Conservation (phyloP, 140 eudicot species). For the Ambrosia hybrid region DNA sequence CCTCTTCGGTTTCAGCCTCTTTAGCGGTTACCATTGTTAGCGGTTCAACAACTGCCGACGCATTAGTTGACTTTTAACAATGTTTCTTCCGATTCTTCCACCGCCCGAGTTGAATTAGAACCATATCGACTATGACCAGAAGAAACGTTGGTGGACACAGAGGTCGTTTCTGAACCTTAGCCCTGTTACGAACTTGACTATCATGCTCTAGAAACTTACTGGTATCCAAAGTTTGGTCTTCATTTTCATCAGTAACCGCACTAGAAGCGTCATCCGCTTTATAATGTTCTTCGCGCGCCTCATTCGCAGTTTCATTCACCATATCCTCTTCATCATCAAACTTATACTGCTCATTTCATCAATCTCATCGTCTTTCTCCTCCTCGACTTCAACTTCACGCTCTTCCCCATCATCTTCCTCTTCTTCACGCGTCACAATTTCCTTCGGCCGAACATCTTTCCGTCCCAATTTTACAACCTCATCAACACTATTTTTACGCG, state of each 20-base stretch:
- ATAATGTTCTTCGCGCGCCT: constrained; percentile 3
- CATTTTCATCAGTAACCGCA: neutral
- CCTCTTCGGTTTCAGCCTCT: neutral
- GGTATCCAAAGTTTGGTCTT: constrained; percentile 8
- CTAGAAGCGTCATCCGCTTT: constrained; percentile 13
- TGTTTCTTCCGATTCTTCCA: neutral
- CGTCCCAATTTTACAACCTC: constrained; percentile 1
- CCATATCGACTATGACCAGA: neutral
- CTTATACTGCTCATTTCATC: neutral
- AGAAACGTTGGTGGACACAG: neutral
- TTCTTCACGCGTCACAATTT: neutral
- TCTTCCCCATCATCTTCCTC: neutral
- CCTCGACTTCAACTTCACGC: neutral
- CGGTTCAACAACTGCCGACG: neutral
- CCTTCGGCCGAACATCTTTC: constrained; percentile 5
- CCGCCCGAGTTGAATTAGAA: neutral
- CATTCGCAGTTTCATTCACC: neutral
- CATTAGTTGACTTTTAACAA: neutral
- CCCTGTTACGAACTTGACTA: neutral
- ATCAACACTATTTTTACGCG: neutral
- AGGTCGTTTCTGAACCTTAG: neutral
- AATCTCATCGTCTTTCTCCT: constrained; percentile 4
- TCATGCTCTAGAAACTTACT: neutral
- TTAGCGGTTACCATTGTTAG: neutral
- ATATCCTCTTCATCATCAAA: constrained; percentile 3